Evolutionary conservation across 2,329 filamentous ascomycete genomes (phyloP).

Genomic region (Botrytis porri): DNA sequence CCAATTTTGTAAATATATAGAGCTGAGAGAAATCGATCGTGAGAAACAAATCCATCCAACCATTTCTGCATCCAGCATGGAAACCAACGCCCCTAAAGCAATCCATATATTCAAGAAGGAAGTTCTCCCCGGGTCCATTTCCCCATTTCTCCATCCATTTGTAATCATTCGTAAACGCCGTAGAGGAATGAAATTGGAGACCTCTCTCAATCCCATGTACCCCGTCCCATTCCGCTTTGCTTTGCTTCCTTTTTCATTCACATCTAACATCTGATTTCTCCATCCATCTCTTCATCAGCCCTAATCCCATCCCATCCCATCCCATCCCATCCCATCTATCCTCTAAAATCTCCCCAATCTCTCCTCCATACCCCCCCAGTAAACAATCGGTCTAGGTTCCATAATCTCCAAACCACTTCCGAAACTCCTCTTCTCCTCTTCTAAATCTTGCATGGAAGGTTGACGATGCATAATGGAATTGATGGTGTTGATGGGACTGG

Average conservation of each 20-base stretch:
- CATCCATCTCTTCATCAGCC: background rate
- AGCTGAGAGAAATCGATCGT: background rate
- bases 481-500: slow-evolving; percentile 47
- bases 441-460: slow-evolving; percentile 54
- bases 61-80: background rate
- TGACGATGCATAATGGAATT: slow-evolving; percentile 59
- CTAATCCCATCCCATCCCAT: background rate
- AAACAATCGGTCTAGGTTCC: slow-evolving; percentile 60
- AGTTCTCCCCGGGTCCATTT: background rate
- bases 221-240: background rate
- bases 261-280: background rate
- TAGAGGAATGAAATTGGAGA: slow-evolving; percentile 9
- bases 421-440: slow-evolving; percentile 55
- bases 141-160: background rate
- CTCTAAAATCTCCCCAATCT: slow-evolving; percentile 6
- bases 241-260: background rate
- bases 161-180: slow-evolving; percentile 8
- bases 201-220: slow-evolving; percentile 21
- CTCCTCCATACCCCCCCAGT: slow-evolving; percentile 60
- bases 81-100: slow-evolving; percentile 1
- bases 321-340: background rate
- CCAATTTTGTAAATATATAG: background rate
- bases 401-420: slow-evolving; percentile 54
- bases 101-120: background rate
- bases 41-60: background rate